Evolutionary conservation across 768 basidiomycete species (phyloP), one percentile per base, ranked within the genome.

Genomic region (Myochromella boudieri): DNA sequence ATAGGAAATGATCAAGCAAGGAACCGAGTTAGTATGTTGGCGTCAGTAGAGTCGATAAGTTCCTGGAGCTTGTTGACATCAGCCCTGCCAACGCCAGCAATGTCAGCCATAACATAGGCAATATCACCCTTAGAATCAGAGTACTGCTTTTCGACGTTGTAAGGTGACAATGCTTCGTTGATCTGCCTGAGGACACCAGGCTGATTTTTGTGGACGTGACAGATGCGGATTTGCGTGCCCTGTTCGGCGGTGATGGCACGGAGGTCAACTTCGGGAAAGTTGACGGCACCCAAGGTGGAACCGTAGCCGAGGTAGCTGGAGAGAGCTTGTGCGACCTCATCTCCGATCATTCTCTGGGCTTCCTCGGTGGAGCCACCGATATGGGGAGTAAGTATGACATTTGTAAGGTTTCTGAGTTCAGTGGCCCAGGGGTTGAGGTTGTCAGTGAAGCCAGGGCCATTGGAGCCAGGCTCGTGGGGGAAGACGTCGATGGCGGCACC

Each of bases 281-380:
- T 98, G 76, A 98, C 97, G 3, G 93, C 86, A 37, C 94, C 93
- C 46, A 92, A 51, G 3, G 91, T 90, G 20, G 93, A 85, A 41
- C 97, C 97, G 62, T 85, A 92, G 68, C 85, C 87, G 65, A 98
- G 83, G 69, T 97, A 99, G 44, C 94, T 86, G 18, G 79, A 75
- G 33, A 99, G 72, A 2, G 94, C 84, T 26, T 80, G 77, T 4
- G 91, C 81, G 38, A 99, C 97, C 67, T 99, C 97, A 48, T 91
- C 85, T 11, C 97, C 97, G 49, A 99, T 98, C 83, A 95, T 91
- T 44, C 84, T 80, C 68, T 99, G 97, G 4, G 97, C 97, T 66
- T 99, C 97, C 66, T 99, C 97, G 14, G 97, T 99, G 24, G 95
- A 98, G 31, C 97, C 97, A 48, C 97, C 97, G 60, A 99, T 98